phyloP scores from a whole-genome alignment of 2,329 filamentous ascomycete species.

The Xylariomycetidae sp. region DNA sequence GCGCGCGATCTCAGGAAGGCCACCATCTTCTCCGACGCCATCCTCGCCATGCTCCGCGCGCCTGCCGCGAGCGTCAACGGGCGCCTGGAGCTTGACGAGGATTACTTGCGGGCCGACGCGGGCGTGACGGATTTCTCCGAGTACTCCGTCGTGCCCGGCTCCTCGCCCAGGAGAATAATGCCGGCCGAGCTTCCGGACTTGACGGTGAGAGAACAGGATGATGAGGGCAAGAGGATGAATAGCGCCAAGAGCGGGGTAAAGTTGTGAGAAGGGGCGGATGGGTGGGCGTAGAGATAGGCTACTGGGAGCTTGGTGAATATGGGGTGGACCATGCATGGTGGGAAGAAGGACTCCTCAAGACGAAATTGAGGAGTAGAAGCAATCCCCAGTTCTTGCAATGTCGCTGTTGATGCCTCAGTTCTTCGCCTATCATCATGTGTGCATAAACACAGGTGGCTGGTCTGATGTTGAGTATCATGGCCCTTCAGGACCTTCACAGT shows the following conservation, averaged over 20 bases:
- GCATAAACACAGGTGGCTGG: too few relatives aligned
- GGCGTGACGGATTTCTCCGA: constrained; percentile 67
- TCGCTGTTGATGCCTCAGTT: too few relatives aligned
- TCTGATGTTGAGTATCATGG: too few relatives aligned
- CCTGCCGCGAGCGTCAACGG: constrained; percentile 64
- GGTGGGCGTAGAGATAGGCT: too few relatives aligned
- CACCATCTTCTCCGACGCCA: constrained; percentile 74
- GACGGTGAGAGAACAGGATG: constrained; percentile 71
- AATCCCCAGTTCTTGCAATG: too few relatives aligned
- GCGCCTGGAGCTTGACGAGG: constrained; percentile 69
- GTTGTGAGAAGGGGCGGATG: constrained; percentile 32
- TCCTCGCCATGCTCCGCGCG: constrained; percentile 64
- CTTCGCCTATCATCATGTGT: too few relatives aligned
- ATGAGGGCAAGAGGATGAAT: constrained; percentile 70
- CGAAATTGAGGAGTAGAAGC: too few relatives aligned
- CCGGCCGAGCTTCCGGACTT: constrained; percentile 64
- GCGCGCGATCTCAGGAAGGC: constrained; percentile 60
- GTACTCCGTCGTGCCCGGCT: constrained; percentile 54
- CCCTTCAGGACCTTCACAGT: too few relatives aligned
- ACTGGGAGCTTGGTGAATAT: too few relatives aligned
- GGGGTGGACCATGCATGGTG: too few relatives aligned
- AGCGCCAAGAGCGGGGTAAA: constrained; percentile 46
- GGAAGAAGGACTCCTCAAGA: too few relatives aligned
- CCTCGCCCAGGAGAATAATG: constrained; percentile 69
- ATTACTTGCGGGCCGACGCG: constrained; percentile 63